Percentiles rank a stretch among this genome's conserved stretches.
phyloP scores from a whole-genome alignment of 371 early-diverging fungal genomes.

The Zancudomyces culisetae region DNA sequence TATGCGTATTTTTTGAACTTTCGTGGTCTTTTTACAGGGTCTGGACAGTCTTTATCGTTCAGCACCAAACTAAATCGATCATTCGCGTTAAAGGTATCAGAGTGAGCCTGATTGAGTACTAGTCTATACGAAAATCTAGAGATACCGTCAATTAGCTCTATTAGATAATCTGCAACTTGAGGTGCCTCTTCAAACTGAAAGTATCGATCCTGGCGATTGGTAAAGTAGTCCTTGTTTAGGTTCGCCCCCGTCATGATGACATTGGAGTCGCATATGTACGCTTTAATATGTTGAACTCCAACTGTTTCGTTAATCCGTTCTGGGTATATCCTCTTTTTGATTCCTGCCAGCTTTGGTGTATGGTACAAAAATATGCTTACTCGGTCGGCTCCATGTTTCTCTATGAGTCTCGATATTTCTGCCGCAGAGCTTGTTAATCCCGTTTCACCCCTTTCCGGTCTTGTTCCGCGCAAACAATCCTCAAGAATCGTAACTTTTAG shows the following conservation, averaged over 20 bases:
- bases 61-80: not conserved
- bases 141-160: conserved; percentile 37
- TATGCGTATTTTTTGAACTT: conserved; percentile 34
- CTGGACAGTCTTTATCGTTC: conserved; percentile 19
- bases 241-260: conserved; percentile 92
- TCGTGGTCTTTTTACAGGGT: conserved; percentile 41
- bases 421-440: conserved; percentile 58
- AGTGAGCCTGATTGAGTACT: not conserved
- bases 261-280: conserved; percentile 72
- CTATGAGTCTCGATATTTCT: conserved; percentile 41
- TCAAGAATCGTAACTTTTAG: conserved; percentile 53
- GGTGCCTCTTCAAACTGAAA: conserved; percentile 36
- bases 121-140: conserved; percentile 45
- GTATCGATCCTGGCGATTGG: conserved; percentile 87
- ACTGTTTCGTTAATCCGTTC: conserved; percentile 77
- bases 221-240: conserved; percentile 82
- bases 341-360: conserved; percentile 58
- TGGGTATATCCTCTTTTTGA: conserved; percentile 51
- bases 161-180: conserved; percentile 45
- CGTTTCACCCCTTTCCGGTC: conserved; percentile 29
- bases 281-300: conserved; percentile 87
- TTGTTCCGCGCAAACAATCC: conserved; percentile 74
- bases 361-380: conserved; percentile 58
- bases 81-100: not conserved
- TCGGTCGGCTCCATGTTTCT: conserved; percentile 36